Conservation (phyloP, 345 rosid species). For the Microthlaspi erraticum region DNA sequence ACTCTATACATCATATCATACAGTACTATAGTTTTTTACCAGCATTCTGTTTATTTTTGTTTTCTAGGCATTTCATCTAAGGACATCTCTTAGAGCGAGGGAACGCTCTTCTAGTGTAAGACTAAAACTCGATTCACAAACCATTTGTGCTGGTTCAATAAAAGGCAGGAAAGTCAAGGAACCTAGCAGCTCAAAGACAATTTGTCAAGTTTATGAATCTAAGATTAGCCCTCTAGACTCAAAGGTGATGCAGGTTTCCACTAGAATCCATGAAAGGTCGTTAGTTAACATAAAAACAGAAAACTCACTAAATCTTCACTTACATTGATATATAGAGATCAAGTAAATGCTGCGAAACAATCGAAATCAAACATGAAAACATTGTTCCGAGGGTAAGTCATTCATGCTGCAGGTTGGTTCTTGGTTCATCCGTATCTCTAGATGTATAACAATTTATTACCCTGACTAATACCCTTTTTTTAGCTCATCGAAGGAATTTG, state of each 20-base stretch:
- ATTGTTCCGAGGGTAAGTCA: slow-evolving; percentile 35
- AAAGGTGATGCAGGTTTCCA: slow-evolving; percentile 34
- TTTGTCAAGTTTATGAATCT: slow-evolving; percentile 25
- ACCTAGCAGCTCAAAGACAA: slow-evolving; percentile 15
- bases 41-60: not conserved
- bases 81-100: slow-evolving; percentile 29
- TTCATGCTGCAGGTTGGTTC: slow-evolving; percentile 24
- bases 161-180: slow-evolving; percentile 21
- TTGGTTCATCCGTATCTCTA: slow-evolving; percentile 3
- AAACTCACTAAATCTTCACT: not conserved
- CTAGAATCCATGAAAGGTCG: not conserved
- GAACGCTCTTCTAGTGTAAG: slow-evolving; percentile 38
- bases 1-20: not conserved
- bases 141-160: not conserved
- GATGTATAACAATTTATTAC: not conserved
- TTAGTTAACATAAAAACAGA: not conserved
- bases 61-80: slow-evolving; percentile 30
- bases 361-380: slow-evolving; percentile 22
- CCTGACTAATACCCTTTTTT: slow-evolving; percentile 23
- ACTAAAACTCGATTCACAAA: slow-evolving; percentile 6
- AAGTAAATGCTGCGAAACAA: slow-evolving; percentile 23
- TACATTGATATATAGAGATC: slow-evolving; percentile 24
- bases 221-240: slow-evolving; percentile 19
- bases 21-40: not conserved
- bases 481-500: slow-evolving; percentile 33